These are phyloP conservation scores for Fistulifera solaris DNA, from an alignment of 108 stramenopile genomes.

Conservation along the genomic window DNA sequence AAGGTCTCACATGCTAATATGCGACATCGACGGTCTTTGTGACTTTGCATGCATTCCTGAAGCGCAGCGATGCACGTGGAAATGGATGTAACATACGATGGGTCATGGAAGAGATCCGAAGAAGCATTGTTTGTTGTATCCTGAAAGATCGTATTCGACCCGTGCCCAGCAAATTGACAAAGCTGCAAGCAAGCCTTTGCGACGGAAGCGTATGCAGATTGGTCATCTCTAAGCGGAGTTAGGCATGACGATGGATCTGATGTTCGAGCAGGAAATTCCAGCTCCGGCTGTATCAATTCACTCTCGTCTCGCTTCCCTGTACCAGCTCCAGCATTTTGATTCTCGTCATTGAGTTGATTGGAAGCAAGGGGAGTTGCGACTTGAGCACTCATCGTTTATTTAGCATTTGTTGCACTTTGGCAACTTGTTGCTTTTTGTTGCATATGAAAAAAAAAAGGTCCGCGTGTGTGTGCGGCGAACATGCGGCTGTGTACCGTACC, in stretches of 20 bases:
- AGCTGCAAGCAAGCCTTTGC: slow-evolving; percentile 33
- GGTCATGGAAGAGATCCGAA: slow-evolving; percentile 28
- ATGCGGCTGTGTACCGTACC: too few relatives aligned
- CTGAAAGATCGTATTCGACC: slow-evolving; percentile 13
- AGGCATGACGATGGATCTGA: slow-evolving; percentile 6
- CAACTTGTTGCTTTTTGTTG: too few relatives aligned
- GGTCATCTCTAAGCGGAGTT: slow-evolving; percentile 7
- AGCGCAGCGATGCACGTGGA: slow-evolving; percentile 16
- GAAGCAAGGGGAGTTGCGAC: too few relatives aligned
- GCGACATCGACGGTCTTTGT: slow-evolving; percentile 41
- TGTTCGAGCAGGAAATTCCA: neutral
- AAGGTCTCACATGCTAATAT: slow-evolving; percentile 41
- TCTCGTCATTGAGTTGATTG: too few relatives aligned
- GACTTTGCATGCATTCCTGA: slow-evolving; percentile 28
- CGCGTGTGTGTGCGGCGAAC: too few relatives aligned
- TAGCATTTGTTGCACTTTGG: too few relatives aligned
- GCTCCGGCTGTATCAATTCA: too few relatives aligned
- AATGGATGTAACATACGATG: slow-evolving; percentile 19
- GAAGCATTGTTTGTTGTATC: slow-evolving; percentile 15
- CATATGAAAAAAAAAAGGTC: too few relatives aligned
- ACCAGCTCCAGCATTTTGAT: too few relatives aligned
- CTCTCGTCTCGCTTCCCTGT: too few relatives aligned
- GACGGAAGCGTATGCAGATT: slow-evolving; percentile 16
- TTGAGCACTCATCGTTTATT: too few relatives aligned
- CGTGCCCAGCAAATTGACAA: slow-evolving; percentile 31